Evolutionary conservation across 495 filamentous ascomycete genomes (phyloP), one percentile per base, ranked within the genome.

Genomic region (Thozetella sp.): DNA sequence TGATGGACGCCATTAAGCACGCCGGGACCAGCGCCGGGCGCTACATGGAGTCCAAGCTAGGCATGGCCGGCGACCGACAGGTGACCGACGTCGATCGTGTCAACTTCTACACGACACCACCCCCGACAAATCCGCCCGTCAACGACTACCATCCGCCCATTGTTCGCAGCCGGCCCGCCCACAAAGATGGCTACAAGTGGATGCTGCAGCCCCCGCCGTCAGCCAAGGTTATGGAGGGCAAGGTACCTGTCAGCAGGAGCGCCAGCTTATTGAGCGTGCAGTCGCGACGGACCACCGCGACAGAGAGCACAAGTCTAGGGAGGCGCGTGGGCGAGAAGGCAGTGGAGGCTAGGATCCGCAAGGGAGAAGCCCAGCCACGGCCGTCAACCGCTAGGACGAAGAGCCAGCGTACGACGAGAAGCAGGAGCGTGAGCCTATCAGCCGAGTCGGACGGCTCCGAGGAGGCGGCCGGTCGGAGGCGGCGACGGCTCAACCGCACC

Each of bases 151-250:
- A 96, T 66, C 92, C 93, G 11, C 91, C 93, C 11, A 88, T 94
- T 54, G 92, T 96, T 53, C 90, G 90, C 69, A 87, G 86, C 60
- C 84, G 79, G 46, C 89, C 91, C 6, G 73, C 79, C 19, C 84
- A 87, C 67, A 82, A 79, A 53, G 85, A 85, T 23, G 90, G 88
- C 55, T 87, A 86, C n/a, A 76, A 76, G 64, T 97, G 93, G 93
- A 95, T 97, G 92, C 76, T 96, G 27, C 90, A 94, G 71, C 93
- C 93, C 2, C 92, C 92, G 2, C 93, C 93, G 37, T 83, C 83
- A 53, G 91, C 93, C 19, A 90, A 85, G 65, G 76, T 97, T 51
- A 97, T 97, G 93, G 89, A 87, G 63, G 92, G 92, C 59, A 94
- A 93, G 68, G 79, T 86, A 17, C 77, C 76, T 10, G 77, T 80